A percentile compares a stretch with the other conserved stretches of the same genome.
Conservation (phyloP, 306 rosid genomes). For the Malus fusca region DNA sequence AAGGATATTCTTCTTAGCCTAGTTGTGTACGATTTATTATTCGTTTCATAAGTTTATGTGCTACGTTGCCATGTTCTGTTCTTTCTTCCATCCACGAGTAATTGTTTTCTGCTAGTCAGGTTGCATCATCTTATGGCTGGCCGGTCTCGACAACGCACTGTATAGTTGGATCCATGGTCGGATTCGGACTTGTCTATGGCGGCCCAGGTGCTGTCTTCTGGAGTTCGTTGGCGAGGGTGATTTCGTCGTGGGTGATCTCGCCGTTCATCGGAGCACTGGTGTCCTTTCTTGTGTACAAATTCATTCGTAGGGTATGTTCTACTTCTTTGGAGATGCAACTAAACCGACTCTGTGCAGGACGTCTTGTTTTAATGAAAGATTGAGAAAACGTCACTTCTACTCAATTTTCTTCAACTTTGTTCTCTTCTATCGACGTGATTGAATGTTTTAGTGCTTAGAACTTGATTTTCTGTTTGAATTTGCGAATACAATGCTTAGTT, state of each 20-base stretch:
- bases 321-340: slow-evolving; percentile 8
- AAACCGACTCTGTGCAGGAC: not conserved
- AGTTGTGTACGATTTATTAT: not conserved
- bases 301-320: slow-evolving; percentile 79
- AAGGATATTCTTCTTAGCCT: not conserved
- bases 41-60: not conserved
- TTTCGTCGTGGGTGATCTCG: slow-evolving; percentile 88
- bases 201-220: slow-evolving; percentile 91
- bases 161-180: slow-evolving; percentile 98
- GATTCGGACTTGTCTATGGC: slow-evolving; percentile 83
- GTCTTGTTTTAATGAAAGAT: not conserved
- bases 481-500: not conserved
- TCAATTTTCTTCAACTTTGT: not conserved
- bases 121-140: slow-evolving; percentile 90
- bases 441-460: too few species aligned
- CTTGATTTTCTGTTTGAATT: not conserved
- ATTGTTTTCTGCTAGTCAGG: slow-evolving; percentile 32
- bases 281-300: slow-evolving; percentile 91
- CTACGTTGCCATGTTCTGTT: not conserved
- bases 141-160: slow-evolving; percentile 98
- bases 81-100: slow-evolving; percentile 4
- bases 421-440: too few species aligned
- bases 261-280: slow-evolving; percentile 84
- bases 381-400: not conserved
- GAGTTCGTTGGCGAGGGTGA: slow-evolving; percentile 89